Evolutionary conservation across 768 basidiomycete genomes (phyloP).

Genomic region (Lactifluus hygrophoroides): DNA sequence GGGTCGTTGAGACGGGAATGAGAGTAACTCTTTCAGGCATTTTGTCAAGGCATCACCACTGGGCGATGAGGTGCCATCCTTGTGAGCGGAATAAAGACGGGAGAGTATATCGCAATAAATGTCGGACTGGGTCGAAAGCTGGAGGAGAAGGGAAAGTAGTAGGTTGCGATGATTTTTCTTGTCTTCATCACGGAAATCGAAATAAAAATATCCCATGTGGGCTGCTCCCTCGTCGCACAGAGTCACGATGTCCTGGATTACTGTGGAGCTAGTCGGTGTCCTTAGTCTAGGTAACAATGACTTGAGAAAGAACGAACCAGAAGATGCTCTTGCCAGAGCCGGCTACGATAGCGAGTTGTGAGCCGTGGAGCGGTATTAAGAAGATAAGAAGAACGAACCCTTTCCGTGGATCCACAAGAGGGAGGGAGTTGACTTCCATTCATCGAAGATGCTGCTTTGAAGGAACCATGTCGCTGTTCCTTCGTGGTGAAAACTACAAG

Average conservation of each 20-base stretch:
- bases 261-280: not conserved
- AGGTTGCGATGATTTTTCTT: not conserved
- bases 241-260: not conserved
- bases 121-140: not conserved
- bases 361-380: not conserved
- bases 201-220: not conserved
- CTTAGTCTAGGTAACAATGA: not conserved
- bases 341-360: not conserved
- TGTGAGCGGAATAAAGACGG: not conserved
- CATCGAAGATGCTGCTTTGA: not conserved
- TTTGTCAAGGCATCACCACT: not conserved
- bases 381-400: not conserved
- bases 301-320: not conserved
- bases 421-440: not conserved
- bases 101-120: not conserved
- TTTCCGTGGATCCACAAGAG: not conserved
- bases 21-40: not conserved
- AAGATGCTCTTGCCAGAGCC: not conserved
- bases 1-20: not conserved
- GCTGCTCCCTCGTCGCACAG: not conserved
- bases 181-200: not conserved
- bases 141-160: not conserved
- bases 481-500: not conserved
- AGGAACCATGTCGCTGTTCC: not conserved
- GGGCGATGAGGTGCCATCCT: not conserved